Base-by-base conservation (phyloP, 768 basidiomycete genomes). In the Cubamyces sp. region DNA sequence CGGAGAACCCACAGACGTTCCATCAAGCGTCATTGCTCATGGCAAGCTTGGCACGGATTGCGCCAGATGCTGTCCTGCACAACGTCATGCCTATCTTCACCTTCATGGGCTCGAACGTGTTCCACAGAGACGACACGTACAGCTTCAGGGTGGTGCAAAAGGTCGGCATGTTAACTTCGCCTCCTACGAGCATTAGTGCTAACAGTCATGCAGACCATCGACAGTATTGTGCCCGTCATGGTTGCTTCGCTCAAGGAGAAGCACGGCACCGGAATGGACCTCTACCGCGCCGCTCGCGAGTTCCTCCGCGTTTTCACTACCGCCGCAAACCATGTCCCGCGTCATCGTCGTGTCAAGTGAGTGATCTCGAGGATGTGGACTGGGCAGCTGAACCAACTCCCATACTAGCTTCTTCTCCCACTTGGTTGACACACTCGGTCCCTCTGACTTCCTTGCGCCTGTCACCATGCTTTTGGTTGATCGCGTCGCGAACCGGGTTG, bases 11-110 rank as follows among this genome's bases (percentile, higher is more conserved):
- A 1, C 95, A 98, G 70, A 96, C 93, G 0, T 95, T 95, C 77
- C 88, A 98, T 66, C 92, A 96, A 73, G 94, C 94, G 0, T 78
- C 98, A 3, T 80, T 98, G 25, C 80, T 98, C 34, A 89, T 97
- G 75, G 89, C 94, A 5, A 89, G 82, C 64, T 75, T 98, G 57
- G 91, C 94, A 3, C 84, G 87, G 18, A 79, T 98, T 39, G 87
- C 90, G 0, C 95, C 96, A 0, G 93, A 96, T 58, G 91, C 94
- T 12, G 93, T 96, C 30, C 80, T 98, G 14, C 93, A 92, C 70
- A 94, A 96, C 67, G 84, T 98, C 53, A 97, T 99, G 93, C 96
- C 97, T 3, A 88, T 99, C 47, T 98, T 99, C 79, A 98, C 96
- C 0, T 98, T 98, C 77, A 98, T 98, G 94, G 96, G 97, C 19